Evolutionary conservation across 495 filamentous ascomycete genomes (phyloP).

Genomic region (Daldinia caldariorum): DNA sequence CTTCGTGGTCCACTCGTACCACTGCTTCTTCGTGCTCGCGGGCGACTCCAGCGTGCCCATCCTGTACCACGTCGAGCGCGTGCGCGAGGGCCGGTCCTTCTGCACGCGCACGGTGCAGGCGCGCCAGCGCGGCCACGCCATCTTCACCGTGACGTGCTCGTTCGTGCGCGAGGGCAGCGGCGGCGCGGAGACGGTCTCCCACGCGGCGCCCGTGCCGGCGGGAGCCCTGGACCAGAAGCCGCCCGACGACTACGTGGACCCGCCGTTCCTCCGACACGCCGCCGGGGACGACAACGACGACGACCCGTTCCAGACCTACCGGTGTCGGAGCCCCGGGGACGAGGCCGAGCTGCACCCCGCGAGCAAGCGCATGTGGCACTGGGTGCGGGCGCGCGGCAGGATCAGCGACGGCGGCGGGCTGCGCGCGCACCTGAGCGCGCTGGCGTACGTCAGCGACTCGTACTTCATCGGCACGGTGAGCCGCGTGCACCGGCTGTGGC

Average conservation of each 20-base stretch:
- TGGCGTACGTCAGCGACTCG: slow-evolving; percentile 91
- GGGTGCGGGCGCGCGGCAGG: slow-evolving; percentile 77
- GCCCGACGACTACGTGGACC: slow-evolving; percentile 53
- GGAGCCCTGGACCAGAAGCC: slow-evolving; percentile 50
- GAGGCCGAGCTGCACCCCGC: slow-evolving; percentile 48
- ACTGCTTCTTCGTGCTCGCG: slow-evolving; percentile 97
- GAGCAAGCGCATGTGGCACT: slow-evolving; percentile 77
- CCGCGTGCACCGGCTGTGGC: slow-evolving; percentile 76
- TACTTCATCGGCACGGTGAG: slow-evolving; percentile 92
- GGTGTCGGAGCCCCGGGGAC: slow-evolving; percentile 50
- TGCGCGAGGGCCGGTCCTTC: slow-evolving; percentile 90
- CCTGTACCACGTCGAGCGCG: slow-evolving; percentile 88
- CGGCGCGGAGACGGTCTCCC: slow-evolving; percentile 66
- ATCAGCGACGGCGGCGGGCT: slow-evolving; percentile 78
- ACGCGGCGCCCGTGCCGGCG: slow-evolving; percentile 67
- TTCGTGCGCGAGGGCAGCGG: slow-evolving; percentile 80
- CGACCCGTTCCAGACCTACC: slow-evolving; percentile 67
- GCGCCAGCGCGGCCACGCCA: slow-evolving; percentile 83
- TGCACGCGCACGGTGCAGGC: slow-evolving; percentile 96
- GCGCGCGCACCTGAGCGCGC: slow-evolving; percentile 80
- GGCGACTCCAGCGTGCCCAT: slow-evolving; percentile 86
- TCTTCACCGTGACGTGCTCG: slow-evolving; percentile 93
- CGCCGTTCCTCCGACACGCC: slow-evolving; percentile 41
- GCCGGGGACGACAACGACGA: slow-evolving; percentile 53
- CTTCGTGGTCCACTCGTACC: slow-evolving; percentile 92